Base-by-base conservation (phyloP, 768 basidiomycete genomes). In the Termitomyces bulborhizus region DNA sequence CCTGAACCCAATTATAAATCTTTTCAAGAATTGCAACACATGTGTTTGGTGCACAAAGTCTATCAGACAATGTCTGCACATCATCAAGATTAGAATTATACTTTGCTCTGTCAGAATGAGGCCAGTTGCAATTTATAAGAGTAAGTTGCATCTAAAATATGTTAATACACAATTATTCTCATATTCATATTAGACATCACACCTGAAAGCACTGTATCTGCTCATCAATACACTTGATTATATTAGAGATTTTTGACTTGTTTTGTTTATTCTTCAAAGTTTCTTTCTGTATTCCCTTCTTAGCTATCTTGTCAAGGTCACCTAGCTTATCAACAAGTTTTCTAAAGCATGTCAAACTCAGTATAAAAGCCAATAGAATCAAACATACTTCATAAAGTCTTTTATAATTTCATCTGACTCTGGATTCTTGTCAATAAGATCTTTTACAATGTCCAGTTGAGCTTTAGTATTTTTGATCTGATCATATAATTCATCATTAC, bases 121-220 rank as follows among this genome's bases (percentile, higher is more conserved):
- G n/a, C n/a, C n/a, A n/a, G n/a, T n/a, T n/a, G n/a, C n/a, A n/a
- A n/a, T n/a, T n/a, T n/a, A n/a, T 54, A 6, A 54, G 11, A 3
- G 21, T 13, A 5, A 54, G 16, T n/a, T 3, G 18, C 6, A 54
- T 24, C 53, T 54, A 18, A 36, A 46, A 27, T 0, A n/a, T 29
- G 0, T 46, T 6, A 9, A 16, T 5, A 9, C 4, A n/a, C 27
- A 3, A 1, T n/a, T 31, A 36, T 13, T 3, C 8, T 3, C 6
- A 31, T 0, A 16, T 4, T 13, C 4, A n/a, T n/a, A n/a, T 41
- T 0, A 7, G 6, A 7, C 12, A 11, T 15, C 42, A 21, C 12
- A 63, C 63, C 46, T 62, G 59, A 27, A 64, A 58, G 16, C 46
- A 24, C 40, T 60, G 59, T 29, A 55, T 50, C 39, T 54, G 26